Conservation (phyloP, 805 yeast species). For the Candida insectorum region DNA sequence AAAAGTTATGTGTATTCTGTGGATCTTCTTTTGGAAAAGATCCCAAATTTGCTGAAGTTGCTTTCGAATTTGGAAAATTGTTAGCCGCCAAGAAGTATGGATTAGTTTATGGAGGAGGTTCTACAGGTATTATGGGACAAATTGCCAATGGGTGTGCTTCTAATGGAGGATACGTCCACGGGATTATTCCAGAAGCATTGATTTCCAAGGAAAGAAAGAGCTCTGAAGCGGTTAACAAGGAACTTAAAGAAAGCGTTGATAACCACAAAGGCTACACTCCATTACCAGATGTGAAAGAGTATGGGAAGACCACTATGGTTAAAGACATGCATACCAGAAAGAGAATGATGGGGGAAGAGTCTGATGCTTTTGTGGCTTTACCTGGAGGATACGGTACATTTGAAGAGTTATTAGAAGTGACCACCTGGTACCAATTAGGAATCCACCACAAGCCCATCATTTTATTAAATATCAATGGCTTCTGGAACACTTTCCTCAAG, state of each 20-base stretch:
- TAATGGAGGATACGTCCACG: slow-evolving; percentile 69
- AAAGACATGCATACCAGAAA: slow-evolving; percentile 89
- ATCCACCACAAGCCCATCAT: slow-evolving; percentile 82
- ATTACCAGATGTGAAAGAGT: slow-evolving; percentile 53
- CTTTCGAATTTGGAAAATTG: slow-evolving; percentile 56
- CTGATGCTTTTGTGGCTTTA: slow-evolving; percentile 83
- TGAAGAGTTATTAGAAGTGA: slow-evolving; percentile 86
- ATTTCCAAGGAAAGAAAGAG: slow-evolving; percentile 66
- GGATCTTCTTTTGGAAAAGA: slow-evolving; percentile 75
- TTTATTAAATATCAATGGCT: slow-evolving; percentile 74
- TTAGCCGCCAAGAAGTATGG: slow-evolving; percentile 65
- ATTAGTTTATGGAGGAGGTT: slow-evolving; percentile 86
- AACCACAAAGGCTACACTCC: slow-evolving; percentile 67
- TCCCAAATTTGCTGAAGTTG: slow-evolving; percentile 46
- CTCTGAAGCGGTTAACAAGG: slow-evolving; percentile 41
- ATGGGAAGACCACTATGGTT: slow-evolving; percentile 79
- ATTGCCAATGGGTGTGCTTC: slow-evolving; percentile 62
- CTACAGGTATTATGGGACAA: slow-evolving; percentile 79
- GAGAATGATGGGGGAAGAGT: slow-evolving; percentile 79
- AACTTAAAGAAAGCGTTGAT: slow-evolving; percentile 50
- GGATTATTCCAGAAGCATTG: slow-evolving; percentile 82
- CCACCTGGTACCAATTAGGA: slow-evolving; percentile 88
- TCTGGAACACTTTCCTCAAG: slow-evolving; percentile 64
- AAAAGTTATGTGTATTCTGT: slow-evolving; percentile 76
- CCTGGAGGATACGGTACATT: slow-evolving; percentile 93